Percentiles rank a stretch among this genome's conserved stretches.
phyloP scores from a whole-genome alignment of 2,329 filamentous ascomycete genomes.

The Amauroascus verrucosus region DNA sequence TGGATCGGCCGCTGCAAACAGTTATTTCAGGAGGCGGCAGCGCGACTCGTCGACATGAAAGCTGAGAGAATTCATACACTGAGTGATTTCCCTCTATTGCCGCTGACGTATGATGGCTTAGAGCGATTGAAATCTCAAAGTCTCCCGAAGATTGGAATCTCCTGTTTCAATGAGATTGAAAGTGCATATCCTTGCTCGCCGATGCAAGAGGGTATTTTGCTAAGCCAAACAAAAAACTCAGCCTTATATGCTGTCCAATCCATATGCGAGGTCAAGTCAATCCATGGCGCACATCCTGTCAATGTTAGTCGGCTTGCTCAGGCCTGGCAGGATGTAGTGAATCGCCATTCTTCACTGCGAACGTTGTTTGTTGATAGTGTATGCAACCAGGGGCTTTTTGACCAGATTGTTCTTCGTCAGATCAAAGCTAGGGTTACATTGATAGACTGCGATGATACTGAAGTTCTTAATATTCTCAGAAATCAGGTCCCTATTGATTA shows the following conservation, averaged over 20 bases:
- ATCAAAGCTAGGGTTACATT: background rate
- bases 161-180: conserved; percentile 18
- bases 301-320: conserved; percentile 1
- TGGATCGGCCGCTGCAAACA: conserved; percentile 36
- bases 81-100: conserved; percentile 38
- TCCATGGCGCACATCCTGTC: background rate
- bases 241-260: conserved; percentile 2
- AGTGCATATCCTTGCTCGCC: conserved; percentile 27
- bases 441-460: background rate
- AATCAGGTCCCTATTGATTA: background rate
- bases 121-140: conserved; percentile 27
- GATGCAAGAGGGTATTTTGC: conserved; percentile 18
- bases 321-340: conserved; percentile 12
- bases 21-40: conserved; percentile 24
- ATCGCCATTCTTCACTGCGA: conserved; percentile 10
- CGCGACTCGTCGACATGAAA: conserved; percentile 15
- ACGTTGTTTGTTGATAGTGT: conserved; percentile 24
- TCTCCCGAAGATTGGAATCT: conserved; percentile 30
- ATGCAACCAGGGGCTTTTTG: conserved; percentile 15
- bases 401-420: conserved; percentile 11
- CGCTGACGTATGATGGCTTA: conserved; percentile 34
- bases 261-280: background rate
- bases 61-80: conserved; percentile 28
- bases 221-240: conserved; percentile 9
- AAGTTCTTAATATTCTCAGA: background rate